Evolutionary conservation across 176 grass and related monocot species (phyloP).

Genomic region (Panicum miliaceum): DNA sequence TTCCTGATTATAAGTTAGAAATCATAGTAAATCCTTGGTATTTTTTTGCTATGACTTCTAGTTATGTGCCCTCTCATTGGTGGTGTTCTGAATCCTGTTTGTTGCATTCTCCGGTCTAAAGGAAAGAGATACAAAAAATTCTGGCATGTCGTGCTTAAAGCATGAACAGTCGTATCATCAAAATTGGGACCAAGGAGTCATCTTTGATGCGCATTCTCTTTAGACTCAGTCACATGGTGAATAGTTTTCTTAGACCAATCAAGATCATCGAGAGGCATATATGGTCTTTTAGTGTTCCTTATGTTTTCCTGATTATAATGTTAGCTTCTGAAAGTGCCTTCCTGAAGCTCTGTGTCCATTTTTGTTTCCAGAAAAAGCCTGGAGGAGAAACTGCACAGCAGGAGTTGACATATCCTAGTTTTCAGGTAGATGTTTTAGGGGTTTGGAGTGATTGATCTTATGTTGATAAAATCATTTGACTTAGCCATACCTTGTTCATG

Average conservation of each 20-base stretch:
- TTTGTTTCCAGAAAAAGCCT: constrained; percentile 65
- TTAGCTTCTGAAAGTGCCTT: background rate
- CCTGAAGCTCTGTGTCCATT: background rate
- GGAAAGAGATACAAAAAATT: constrained; percentile 9
- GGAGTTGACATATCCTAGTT: constrained; percentile 66
- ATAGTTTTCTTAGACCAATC: background rate
- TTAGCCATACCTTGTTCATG: background rate
- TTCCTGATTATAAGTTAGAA: background rate
- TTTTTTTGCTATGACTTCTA: background rate
- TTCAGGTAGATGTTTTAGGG: constrained; percentile 61
- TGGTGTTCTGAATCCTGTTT: background rate
- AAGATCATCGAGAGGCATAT: background rate
- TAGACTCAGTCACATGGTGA: background rate
- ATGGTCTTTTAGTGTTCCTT: background rate
- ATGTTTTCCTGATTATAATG: background rate
- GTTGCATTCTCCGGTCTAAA: background rate
- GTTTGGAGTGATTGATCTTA: background rate
- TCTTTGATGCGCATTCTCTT: background rate
- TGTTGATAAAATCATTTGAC: constrained; percentile 10
- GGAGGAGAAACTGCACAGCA: constrained; percentile 53
- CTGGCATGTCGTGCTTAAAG: background rate
- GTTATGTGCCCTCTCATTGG: background rate
- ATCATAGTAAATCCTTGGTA: background rate
- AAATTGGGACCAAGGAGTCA: background rate
- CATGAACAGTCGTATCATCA: background rate